phyloP scores from a whole-genome alignment of 2,329 filamentous ascomycete species.

The Monilinia fructicola region DNA sequence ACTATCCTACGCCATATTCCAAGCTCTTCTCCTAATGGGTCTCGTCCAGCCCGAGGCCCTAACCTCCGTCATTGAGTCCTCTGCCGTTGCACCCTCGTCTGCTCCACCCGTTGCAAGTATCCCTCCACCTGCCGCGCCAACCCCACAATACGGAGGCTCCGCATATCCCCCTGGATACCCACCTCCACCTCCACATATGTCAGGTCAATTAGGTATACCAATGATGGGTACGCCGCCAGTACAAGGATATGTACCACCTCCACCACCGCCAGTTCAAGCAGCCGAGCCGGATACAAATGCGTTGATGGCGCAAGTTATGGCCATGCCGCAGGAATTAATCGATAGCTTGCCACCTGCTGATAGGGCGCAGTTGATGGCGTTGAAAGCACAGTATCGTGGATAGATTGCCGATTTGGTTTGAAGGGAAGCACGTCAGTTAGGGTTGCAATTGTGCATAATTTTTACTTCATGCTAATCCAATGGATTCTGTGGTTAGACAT shows the following conservation, averaged over 20 bases:
- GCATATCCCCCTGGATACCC: slow-evolving; percentile 43
- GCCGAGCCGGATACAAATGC: slow-evolving; percentile 62
- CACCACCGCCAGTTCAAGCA: slow-evolving; percentile 47
- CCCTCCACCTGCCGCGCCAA: slow-evolving; percentile 38
- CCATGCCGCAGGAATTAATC: slow-evolving; percentile 76
- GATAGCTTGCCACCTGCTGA: slow-evolving; percentile 74
- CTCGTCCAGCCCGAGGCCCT: slow-evolving; percentile 85
- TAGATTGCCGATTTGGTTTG: background rate
- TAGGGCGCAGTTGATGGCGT: slow-evolving; percentile 73
- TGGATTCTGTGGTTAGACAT: slow-evolving; percentile 1
- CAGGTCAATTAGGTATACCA: slow-evolving; percentile 42
- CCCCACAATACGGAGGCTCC: slow-evolving; percentile 39
- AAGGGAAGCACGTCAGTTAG: background rate
- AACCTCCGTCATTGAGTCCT: slow-evolving; percentile 70
- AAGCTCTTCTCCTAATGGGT: slow-evolving; percentile 87
- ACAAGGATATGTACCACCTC: slow-evolving; percentile 42
- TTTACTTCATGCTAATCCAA: background rate
- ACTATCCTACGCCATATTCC: slow-evolving; percentile 91
- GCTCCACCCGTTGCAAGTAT: slow-evolving; percentile 39
- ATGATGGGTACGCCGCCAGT: slow-evolving; percentile 47
- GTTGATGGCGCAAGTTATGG: slow-evolving; percentile 78
- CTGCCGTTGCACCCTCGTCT: slow-evolving; percentile 46
- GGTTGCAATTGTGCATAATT: background rate
- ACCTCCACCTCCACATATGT: slow-evolving; percentile 44
- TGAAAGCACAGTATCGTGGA: slow-evolving; percentile 51